Base-by-base conservation (phyloP, 129 eudicot genomes). In the Saussurea involucrata region DNA sequence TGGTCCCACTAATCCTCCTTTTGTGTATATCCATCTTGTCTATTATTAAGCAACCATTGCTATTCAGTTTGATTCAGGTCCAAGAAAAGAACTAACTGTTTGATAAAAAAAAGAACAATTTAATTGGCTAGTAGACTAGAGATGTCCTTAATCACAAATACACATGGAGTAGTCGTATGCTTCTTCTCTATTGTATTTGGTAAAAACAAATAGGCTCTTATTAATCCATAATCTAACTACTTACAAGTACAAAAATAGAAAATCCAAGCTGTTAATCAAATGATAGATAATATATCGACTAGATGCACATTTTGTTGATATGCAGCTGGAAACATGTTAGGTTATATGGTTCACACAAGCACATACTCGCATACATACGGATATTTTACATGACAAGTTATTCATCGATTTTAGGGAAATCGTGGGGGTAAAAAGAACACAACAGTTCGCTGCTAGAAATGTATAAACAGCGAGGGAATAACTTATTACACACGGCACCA, bases 401-500 rank as follows among this genome's bases (percentile, higher is more conserved):
- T n/a, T 65, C 40, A 27, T 28, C 10, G 10, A 4, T 7, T 66
- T 49, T 15, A n/a, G 20, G n/a, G 31, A 73, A 9, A 55, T 10
- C 4, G 31, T 53, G 31, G 12, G 8, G 44, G 27, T 31, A 5
- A 17, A 49, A 17, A 49, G 21, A n/a, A 17, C 60, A 17, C 20
- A 49, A 5, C 6, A 21, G 49, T 31, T 55, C 28, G 55, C 76
- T 31, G 49, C 28, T 25, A 44, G 75, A 13, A 29, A 37, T 12
- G 60, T 18, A 42, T 21, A 7, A 73, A 36, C 63, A 61, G 70
- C 15, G 25, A 24, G 22, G 12, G 34, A 33, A 33, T 32, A 58
- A 53, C 42, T 74, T 74, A 74, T 74, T 75, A 24, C 37, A 29
- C 25, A 44, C 28, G 18, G 10, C 18, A 34, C 34, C 68, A 73